These are phyloP conservation scores for Micractinium conductrix DNA, from an alignment of 139 green algal genomes.

Conservation along the genomic window DNA sequence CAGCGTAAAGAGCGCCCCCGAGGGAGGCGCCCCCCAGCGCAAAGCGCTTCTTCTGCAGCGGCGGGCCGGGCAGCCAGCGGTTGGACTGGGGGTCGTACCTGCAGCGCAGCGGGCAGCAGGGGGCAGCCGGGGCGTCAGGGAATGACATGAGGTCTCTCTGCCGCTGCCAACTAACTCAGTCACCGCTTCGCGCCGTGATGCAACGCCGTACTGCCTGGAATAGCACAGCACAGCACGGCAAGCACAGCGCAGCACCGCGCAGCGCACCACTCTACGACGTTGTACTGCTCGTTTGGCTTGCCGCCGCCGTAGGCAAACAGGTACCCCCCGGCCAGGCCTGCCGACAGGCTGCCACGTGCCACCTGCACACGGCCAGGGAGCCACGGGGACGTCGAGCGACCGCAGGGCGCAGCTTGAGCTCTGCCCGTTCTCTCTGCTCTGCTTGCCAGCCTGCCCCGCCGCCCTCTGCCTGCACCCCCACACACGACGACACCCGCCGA, in stretches of 20 bases:
- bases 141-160: too few relatives aligned
- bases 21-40: constrained; percentile 32
- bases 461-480: too few relatives aligned
- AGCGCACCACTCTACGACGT: constrained; percentile 42
- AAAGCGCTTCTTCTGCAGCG: constrained; percentile 39
- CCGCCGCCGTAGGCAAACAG: constrained; percentile 42
- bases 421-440: too few relatives aligned
- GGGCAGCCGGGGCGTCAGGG: neutral
- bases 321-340: neutral
- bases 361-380: constrained; percentile 14
- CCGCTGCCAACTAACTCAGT: too few relatives aligned
- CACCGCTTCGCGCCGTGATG: too few relatives aligned
- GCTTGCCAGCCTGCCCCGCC: neutral
- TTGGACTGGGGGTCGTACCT: constrained; percentile 45
- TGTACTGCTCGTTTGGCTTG: constrained; percentile 49
- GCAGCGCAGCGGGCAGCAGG: neutral
- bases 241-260: neutral
- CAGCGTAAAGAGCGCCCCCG: constrained; percentile 39
- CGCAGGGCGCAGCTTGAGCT: too few relatives aligned
- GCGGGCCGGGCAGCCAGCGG: constrained; percentile 31
- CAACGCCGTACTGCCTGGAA: too few relatives aligned
- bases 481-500: too few relatives aligned
- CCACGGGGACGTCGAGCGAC: neutral
- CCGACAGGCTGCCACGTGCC: constrained; percentile 43
- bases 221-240: too few relatives aligned